Conservation (phyloP, 78 protist genomes). For the Chrysochromulina parva region DNA sequence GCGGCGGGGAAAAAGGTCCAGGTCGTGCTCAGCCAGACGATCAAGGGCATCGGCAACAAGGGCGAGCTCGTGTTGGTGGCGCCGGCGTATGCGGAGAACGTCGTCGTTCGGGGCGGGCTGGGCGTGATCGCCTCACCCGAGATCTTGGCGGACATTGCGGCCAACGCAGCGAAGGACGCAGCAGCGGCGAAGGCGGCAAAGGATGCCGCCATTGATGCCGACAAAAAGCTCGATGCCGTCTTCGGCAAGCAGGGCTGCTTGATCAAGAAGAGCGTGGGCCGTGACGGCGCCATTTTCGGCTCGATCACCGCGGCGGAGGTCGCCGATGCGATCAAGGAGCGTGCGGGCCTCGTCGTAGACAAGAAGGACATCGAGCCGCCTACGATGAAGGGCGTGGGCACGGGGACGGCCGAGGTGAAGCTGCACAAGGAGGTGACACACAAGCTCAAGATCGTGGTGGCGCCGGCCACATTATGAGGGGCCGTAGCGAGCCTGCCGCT, state of each 20-base stretch:
- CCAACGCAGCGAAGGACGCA: background rate
- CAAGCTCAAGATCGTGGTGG: background rate
- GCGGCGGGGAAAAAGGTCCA: background rate
- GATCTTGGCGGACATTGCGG: background rate
- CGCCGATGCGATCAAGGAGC: background rate
- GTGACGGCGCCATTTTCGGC: background rate
- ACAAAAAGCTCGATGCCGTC: background rate
- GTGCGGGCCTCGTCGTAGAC: background rate
- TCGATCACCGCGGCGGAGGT: background rate
- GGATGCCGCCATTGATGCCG: background rate
- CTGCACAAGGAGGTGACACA: background rate
- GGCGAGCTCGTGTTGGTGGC: conserved; percentile 3
- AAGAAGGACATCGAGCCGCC: background rate
- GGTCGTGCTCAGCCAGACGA: background rate
- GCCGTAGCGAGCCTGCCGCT: too few species aligned
- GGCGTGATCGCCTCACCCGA: background rate
- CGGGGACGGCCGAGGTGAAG: background rate
- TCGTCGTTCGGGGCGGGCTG: background rate
- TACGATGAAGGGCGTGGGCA: background rate
- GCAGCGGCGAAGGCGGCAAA: background rate
- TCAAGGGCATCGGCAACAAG: background rate
- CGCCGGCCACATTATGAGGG: too few species aligned
- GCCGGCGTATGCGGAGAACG: background rate
- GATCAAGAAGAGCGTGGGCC: background rate
- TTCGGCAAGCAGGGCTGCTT: background rate